These are phyloP conservation scores for Parietaria judaica DNA, from an alignment of 306 rosid genomes.

Conservation along the genomic window DNA sequence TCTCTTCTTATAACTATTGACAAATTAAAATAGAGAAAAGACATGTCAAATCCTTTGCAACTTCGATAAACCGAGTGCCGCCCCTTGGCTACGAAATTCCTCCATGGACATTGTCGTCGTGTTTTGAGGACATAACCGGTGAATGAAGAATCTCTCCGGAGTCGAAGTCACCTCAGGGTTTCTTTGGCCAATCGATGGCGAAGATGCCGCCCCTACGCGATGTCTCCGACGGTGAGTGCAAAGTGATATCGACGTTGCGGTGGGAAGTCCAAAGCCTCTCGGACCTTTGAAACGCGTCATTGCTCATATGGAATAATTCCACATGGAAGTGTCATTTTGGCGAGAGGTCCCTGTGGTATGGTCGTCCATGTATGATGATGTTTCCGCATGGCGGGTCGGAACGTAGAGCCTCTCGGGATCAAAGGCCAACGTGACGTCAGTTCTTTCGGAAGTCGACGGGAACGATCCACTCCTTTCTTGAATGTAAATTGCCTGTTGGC, in stretches of 20 bases:
- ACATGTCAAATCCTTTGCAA: constrained; percentile 32
- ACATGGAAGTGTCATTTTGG: constrained; percentile 12
- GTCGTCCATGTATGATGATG: constrained; percentile 16
- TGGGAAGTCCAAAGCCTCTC: constrained; percentile 32
- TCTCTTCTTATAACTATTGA: too few species aligned
- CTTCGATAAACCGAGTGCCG: constrained; percentile 29
- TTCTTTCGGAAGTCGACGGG: constrained; percentile 28
- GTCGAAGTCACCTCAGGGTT: constrained; percentile 17
- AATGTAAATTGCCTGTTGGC: constrained; percentile 25
- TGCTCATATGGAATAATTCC: constrained; percentile 25
- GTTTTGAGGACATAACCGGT: constrained; percentile 38
- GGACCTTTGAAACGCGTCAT: constrained; percentile 25
- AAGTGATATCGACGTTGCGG: constrained; percentile 24
- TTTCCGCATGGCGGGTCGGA: constrained; percentile 27
- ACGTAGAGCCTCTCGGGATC: constrained; percentile 27
- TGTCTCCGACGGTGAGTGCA: constrained; percentile 35
- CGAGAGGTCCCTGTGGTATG: constrained; percentile 16
- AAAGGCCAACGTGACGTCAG: constrained; percentile 20
- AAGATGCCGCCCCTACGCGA: constrained; percentile 34
- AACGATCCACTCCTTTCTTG: constrained; percentile 37
- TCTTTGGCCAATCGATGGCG: constrained; percentile 30
- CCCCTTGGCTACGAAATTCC: constrained; percentile 45
- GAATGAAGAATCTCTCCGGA: constrained; percentile 40
- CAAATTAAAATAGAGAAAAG: too few species aligned
- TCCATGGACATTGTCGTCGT: constrained; percentile 31